These are phyloP conservation scores for Xerocomus spinulosus DNA, from an alignment of 768 basidiomycete genomes.

Conservation along the genomic window DNA sequence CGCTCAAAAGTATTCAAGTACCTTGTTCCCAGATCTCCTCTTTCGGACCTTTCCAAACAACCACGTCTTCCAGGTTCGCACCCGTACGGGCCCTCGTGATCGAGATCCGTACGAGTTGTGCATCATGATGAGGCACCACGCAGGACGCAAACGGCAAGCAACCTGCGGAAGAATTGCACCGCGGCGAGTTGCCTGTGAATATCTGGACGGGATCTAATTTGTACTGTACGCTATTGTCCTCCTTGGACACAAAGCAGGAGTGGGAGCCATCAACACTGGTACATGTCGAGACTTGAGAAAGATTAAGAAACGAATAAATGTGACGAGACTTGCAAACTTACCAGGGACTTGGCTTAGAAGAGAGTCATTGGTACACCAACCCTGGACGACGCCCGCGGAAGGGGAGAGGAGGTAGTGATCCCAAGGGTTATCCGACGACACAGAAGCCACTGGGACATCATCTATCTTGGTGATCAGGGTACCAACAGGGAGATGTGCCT, in stretches of 20 bases:
- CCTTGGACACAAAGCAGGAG: slow-evolving; percentile 45
- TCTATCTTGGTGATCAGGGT: slow-evolving; percentile 62
- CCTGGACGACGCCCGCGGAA: slow-evolving; percentile 25
- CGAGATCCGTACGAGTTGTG: slow-evolving; percentile 54
- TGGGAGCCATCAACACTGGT: not conserved
- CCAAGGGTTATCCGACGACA: slow-evolving; percentile 40
- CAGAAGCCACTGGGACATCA: slow-evolving; percentile 45
- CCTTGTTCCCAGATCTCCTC: slow-evolving; percentile 65
- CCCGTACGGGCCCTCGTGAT: slow-evolving; percentile 22
- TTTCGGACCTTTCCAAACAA: slow-evolving; percentile 73
- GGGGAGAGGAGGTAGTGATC: slow-evolving; percentile 36
- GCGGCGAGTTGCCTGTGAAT: slow-evolving; percentile 31
- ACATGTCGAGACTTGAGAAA: slow-evolving; percentile 9
- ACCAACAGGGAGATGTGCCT: slow-evolving; percentile 50
- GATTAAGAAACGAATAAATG: not conserved
- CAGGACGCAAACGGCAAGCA: slow-evolving; percentile 46
- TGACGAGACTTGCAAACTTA: slow-evolving; percentile 3
- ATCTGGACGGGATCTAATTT: slow-evolving; percentile 58
- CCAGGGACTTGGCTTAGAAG: slow-evolving; percentile 23
- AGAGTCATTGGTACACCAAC: slow-evolving; percentile 59
- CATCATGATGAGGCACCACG: slow-evolving; percentile 44
- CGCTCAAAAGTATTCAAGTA: slow-evolving; percentile 29
- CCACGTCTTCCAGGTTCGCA: slow-evolving; percentile 30
- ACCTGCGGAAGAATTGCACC: slow-evolving; percentile 39
- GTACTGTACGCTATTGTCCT: slow-evolving; percentile 30